phyloP scores from a whole-genome alignment of 306 rosid genomes.

The Dalbergia cultrata region DNA sequence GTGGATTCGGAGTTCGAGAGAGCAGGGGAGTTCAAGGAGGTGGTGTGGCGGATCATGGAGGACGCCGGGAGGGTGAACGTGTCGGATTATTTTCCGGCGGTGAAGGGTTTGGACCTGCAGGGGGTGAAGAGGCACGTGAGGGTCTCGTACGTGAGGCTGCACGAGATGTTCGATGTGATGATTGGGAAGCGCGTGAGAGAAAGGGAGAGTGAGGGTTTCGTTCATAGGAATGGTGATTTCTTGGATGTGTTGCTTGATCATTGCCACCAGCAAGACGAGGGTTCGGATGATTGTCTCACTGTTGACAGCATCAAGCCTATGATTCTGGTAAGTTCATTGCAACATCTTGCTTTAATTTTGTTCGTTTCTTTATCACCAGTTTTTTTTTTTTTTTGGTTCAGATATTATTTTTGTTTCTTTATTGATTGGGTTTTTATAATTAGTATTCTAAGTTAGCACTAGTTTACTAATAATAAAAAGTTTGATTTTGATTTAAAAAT shows the following conservation, averaged over 20 bases:
- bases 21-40: slow-evolving; percentile 64
- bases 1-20: slow-evolving; percentile 57
- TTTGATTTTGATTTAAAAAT: no score
- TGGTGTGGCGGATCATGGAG: slow-evolving; percentile 78
- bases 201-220: slow-evolving; percentile 4
- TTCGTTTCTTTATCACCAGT: no score
- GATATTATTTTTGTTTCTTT: no score
- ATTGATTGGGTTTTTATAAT: no score
- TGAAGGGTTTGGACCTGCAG: slow-evolving; percentile 60
- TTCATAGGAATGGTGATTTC: slow-evolving; percentile 51
- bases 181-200: slow-evolving; percentile 49
- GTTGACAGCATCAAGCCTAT: slow-evolving; percentile 59
- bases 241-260: slow-evolving; percentile 67
- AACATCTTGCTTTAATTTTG: no score
- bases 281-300: slow-evolving; percentile 42
- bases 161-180: slow-evolving; percentile 56
- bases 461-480: no score
- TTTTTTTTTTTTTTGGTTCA: no score
- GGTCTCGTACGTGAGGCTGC: slow-evolving; percentile 62
- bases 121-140: slow-evolving; percentile 57
- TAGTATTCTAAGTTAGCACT: no score
- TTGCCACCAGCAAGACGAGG: slow-evolving; percentile 34
- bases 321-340: slow-evolving; percentile 53
- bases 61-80: slow-evolving; percentile 65
- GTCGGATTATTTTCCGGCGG: slow-evolving; percentile 62